Base-by-base conservation (phyloP, 345 rosid genomes). In the Eucalyptus cladocalyx region DNA sequence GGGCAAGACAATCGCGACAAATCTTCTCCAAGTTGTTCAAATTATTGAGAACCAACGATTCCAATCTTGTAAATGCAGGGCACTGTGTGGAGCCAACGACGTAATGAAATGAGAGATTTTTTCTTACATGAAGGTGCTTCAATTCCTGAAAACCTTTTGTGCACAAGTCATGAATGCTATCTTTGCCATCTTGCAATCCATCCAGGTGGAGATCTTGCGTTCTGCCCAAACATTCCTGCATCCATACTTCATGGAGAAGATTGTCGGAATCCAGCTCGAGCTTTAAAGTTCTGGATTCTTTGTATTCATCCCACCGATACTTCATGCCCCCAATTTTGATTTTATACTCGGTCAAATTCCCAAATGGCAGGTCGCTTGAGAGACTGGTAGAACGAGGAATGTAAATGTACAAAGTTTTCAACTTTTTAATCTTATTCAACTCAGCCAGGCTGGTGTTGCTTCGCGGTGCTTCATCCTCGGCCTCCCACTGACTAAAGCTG, bases 51-150 rank as follows among this genome's bases (percentile, higher is more conserved):
- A 32, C 1, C 5, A 65, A 4, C 0, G 76, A 65, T 65, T 65
- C 76, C 40, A 65, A n/a, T n/a, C 3, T 65, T 0, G 21, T 6
- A 65, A n/a, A 65, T 65, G 11, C 8, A 5, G 15, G 5, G 13
- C 0, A 11, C 13, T 47, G 0, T 12, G 5, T 0, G 15, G 76
- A 28, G 40, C 1, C 3, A 4, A 4, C 37, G 7, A 65, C 2
- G 0, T 2, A 65, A 0, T 4, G 10, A 6, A 65, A 0, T 30
- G 37, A 65, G 18, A 3, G 10, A 5, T 3, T 15, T 3, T 65
- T 65, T 65, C 15, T 0, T 3, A 65, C 37, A 0, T 15, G 37
- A 65, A 65, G 76, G n/a, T 65, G 18, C 76, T 15, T 65, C 5
- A 65, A n/a, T 65, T 65, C 37, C 5, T 15, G 19, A 7, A 65